Base-by-base conservation (phyloP, 202 grass and related monocot genomes). In the Panicum hallii region DNA sequence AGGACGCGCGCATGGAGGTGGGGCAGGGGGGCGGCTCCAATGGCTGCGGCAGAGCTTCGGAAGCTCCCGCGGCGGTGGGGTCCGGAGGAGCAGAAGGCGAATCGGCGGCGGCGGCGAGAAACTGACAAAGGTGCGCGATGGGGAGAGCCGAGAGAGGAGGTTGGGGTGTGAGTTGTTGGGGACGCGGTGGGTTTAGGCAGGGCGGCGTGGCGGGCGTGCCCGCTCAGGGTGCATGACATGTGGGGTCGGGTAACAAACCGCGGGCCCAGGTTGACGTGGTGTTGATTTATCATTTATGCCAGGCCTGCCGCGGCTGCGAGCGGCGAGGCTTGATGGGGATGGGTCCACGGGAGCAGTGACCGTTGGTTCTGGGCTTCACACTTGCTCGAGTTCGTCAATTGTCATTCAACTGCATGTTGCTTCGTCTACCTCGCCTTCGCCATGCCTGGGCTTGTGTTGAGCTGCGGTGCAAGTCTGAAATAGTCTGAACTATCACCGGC, bases 131-230 rank as follows among this genome's bases (percentile, higher is more conserved):
- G 72, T n/a, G 65, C 14, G 70, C 14, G 32, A 38, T 8, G 63
- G 63, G 70, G 10, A 6, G 47, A 28, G 57, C 1, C 10, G 70
- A 11, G 23, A 15, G 69, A 47, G 77, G 54, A 8, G 42, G 55
- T 43, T 48, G 32, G 16, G 30, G 86, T 43, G 77, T 50, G 82
- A 82, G 86, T 63, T 56, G 49, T 78, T 43, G 91, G 82, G 72
- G 72, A 88, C 77, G 55, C 62, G 48, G 69, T 86, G 90, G 67
- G 22, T 55, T 84, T 81, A 48, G 23, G 30, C 67, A 34, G n/a
- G 53, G 6, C 12, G 50, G 4, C 58, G 58, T 22, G 30, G 40
- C 43, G 23, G n/a, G 80, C 16, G 23, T 32, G 46, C 48, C 23
- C 44, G 7, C 20, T 88, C 32, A 28, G 0, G 0, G 8, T 70